Evolutionary conservation across 306 rosid species (phyloP), one percentile per base, ranked within the genome.

Genomic region (Arachis hypogaea): DNA sequence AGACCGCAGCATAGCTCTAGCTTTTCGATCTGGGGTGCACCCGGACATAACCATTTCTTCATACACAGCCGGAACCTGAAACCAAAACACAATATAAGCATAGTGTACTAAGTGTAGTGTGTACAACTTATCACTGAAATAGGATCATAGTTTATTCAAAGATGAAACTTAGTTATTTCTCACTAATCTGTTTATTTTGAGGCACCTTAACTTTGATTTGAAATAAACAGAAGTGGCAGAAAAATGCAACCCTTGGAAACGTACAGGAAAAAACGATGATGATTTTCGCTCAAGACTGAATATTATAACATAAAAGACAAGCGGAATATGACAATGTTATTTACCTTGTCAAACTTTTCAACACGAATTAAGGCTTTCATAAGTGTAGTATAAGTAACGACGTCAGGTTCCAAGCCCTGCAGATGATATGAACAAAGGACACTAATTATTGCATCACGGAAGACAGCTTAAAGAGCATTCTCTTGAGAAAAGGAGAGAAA

Each of bases 331-430:
- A 36, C 30, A 3, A 69, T 58, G 55, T 14, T 33, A 44, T 18
- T 28, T 83, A 93, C 98, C 97, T 91, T 84, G 60, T 79, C 68
- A 81, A 77, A 86, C 84, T 91, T 93, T 28, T 86, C 97, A 22
- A 86, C 97, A 18, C 92, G 96, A 69, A 91, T 83, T 81, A 93
- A 80, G 69, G 93, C 85, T 88, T 93, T 90, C 96, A 93, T 93
- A 29, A 93, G 97, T 0, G 98, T 93, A n/a, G 98, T 93, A 76
- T 87, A 93, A n/a, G 98, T 88, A 45, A 93, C 83, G 56, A 93
- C 98, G 78, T 93, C 98, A 64, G 97, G 93, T 77, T 91, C 87
- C 77, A 93, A 65, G 41, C 68, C 86, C 97, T 93, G 96, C 86
- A 79, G 73, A 81, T 66, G 61, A 46, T 61, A 59, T 30, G 67